Base-by-base conservation (phyloP, 2,329 filamentous ascomycete species). In the Didymella pinodella region DNA sequence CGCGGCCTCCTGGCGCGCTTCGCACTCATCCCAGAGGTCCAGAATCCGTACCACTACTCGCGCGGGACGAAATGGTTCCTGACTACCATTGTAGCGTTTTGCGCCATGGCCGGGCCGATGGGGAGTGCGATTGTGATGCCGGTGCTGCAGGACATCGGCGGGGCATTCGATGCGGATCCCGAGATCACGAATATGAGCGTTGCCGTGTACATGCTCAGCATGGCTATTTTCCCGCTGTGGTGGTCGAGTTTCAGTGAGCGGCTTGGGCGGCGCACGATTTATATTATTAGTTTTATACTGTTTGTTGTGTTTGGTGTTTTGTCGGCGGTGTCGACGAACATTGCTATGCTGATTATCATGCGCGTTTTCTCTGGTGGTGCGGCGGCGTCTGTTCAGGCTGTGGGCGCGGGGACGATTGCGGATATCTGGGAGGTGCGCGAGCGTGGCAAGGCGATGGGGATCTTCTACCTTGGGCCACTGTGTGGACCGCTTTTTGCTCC, bases 91-190 rank as follows among this genome's bases (percentile, higher is more conserved):
- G 86, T 97, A 45, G 90, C 92, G 1, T 72, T 93, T 16, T 92
- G 92, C 2, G 92, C 87, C 1, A 87, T 89, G 14, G 90, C 87
- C 0, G 92, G 90, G 0, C 93, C 93, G 0, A 87, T 97, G 80
- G 93, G 93, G 0, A 93, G 90, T 28, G 86, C 90, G 1, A 93
- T 97, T 54, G 88, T 97, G 57, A 89, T 94, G 67, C 92, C 77
- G 7, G 73, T 73, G 2, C 63, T 79, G 22, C 68, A 70, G 20
- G 74, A 77, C 11, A 76, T 79, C 12, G 65, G 69, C 3, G 58
- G 60, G 11, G 69, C 69, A 1, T 75, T 78, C 32, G 41, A 70
- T n/a, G 65, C 76, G 7, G 70, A 67, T 0, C 49, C 70, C 12
- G 73, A 74, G 0, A 65, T 78, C 3, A 70, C 77, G n/a, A 79